Evolutionary conservation across 208 protist species (phyloP).

Genomic region (Herpetomonas samuelpessoai): DNA sequence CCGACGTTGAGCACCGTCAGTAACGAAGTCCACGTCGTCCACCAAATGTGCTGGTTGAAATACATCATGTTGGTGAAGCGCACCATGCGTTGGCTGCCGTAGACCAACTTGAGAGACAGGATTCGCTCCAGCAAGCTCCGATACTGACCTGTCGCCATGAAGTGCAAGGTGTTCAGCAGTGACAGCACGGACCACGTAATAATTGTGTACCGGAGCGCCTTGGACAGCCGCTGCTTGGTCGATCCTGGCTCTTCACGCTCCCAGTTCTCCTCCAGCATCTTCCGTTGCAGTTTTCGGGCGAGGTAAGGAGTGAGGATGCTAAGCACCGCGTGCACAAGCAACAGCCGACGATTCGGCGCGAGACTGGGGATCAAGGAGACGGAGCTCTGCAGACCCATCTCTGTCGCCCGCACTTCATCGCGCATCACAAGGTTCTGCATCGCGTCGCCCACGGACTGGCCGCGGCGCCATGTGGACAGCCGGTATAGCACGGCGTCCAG

Average conservation of each 20-base stretch:
- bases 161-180: conserved; percentile 81
- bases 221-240: conserved; percentile 30
- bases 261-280: conserved; percentile 77
- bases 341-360: conserved; percentile 47
- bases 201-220: conserved; percentile 39
- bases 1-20: conserved; percentile 69
- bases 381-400: conserved; percentile 35
- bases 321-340: conserved; percentile 72
- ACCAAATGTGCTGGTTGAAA: conserved; percentile 87
- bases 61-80: conserved; percentile 85
- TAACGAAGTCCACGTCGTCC: conserved; percentile 76
- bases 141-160: conserved; percentile 84
- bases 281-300: conserved; percentile 68
- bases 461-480: conserved; percentile 64
- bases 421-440: conserved; percentile 84
- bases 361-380: conserved; percentile 63
- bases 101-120: conserved; percentile 80
- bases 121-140: conserved; percentile 80
- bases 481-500: conserved; percentile 70
- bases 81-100: conserved; percentile 76
- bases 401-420: conserved; percentile 61
- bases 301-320: conserved; percentile 75
- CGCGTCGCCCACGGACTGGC: conserved; percentile 76
- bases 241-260: conserved; percentile 29
- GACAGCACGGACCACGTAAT: conserved; percentile 60